phyloP scores from a whole-genome alignment of 805 yeast species.

The Saccharomycopsis fibuligera region DNA sequence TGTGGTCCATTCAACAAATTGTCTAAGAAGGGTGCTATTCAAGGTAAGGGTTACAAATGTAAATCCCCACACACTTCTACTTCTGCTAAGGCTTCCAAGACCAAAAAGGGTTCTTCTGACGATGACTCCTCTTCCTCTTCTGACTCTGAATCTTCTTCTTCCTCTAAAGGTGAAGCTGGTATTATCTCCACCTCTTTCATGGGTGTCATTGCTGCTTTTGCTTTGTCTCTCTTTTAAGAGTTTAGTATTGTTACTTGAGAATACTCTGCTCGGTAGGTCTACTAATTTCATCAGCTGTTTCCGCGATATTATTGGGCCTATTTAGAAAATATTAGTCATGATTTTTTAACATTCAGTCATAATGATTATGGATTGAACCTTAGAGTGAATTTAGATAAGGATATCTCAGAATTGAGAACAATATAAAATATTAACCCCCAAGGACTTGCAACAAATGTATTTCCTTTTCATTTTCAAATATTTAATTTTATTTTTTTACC shows the following conservation, averaged over 20 bases:
- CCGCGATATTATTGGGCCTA: neutral
- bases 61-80: slow-evolving; percentile 52
- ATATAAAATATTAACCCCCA: too few species aligned
- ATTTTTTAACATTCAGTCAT: too few species aligned
- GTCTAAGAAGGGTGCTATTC: slow-evolving; percentile 74
- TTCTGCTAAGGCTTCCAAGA: slow-evolving; percentile 33
- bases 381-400: too few species aligned
- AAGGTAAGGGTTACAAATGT: slow-evolving; percentile 84
- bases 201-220: slow-evolving; percentile 44
- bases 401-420: too few species aligned
- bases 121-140: slow-evolving; percentile 35
- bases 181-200: slow-evolving; percentile 36
- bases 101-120: slow-evolving; percentile 26
- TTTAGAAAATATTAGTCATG: neutral
- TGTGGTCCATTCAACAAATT: slow-evolving; percentile 70
- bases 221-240: slow-evolving; percentile 43
- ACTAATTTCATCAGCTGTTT: neutral
- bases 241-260: neutral
- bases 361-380: too few species aligned
- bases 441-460: too few species aligned
- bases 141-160: slow-evolving; percentile 25
- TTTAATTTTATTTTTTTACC: too few species aligned
- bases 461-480: too few species aligned
- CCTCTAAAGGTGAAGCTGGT: slow-evolving; percentile 30
- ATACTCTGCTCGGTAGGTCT: neutral